A percentile compares a stretch with the other conserved stretches of the same genome.
Evolutionary conservation across 306 rosid genomes (phyloP).

Genomic region (Inga laurina): DNA sequence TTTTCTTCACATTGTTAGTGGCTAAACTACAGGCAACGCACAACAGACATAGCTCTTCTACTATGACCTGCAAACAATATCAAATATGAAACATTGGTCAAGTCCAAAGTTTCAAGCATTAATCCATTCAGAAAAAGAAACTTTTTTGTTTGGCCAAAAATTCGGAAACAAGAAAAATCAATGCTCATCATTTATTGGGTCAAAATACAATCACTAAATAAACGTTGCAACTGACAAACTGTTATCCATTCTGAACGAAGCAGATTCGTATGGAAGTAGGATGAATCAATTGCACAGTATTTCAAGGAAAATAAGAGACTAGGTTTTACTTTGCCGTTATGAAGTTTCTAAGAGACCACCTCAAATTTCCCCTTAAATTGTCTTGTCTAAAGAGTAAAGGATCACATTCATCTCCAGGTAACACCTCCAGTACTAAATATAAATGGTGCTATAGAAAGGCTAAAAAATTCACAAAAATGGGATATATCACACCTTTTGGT

Average conservation of each 20-base stretch:
- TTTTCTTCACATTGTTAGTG: constrained; percentile 35
- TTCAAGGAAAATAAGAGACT: neutral
- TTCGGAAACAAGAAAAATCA: neutral
- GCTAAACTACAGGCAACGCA: constrained; percentile 16
- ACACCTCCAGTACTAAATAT: neutral
- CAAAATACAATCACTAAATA: neutral
- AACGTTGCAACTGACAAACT: neutral
- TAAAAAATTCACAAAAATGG: neutral
- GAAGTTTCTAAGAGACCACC: too few species aligned
- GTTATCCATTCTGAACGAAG: neutral
- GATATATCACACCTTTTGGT: constrained; percentile 39
- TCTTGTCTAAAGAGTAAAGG: neutral
- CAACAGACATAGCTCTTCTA: neutral
- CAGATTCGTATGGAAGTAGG: neutral
- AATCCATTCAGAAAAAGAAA: neutral
- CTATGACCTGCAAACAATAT: neutral
- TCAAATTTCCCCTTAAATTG: neutral
- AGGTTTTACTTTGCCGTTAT: neutral
- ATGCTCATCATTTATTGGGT: neutral
- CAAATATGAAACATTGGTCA: constrained; percentile 14
- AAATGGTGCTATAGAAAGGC: constrained; percentile 4
- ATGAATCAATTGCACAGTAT: neutral
- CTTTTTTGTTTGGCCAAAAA: too few species aligned
- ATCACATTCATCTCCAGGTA: neutral
- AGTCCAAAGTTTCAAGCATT: constrained; percentile 14